Percentiles rank a stretch among this genome's conserved stretches.
These are phyloP conservation scores for Sedum album DNA, from an alignment of 164 flowering plant genomes.

Conservation along the genomic window DNA sequence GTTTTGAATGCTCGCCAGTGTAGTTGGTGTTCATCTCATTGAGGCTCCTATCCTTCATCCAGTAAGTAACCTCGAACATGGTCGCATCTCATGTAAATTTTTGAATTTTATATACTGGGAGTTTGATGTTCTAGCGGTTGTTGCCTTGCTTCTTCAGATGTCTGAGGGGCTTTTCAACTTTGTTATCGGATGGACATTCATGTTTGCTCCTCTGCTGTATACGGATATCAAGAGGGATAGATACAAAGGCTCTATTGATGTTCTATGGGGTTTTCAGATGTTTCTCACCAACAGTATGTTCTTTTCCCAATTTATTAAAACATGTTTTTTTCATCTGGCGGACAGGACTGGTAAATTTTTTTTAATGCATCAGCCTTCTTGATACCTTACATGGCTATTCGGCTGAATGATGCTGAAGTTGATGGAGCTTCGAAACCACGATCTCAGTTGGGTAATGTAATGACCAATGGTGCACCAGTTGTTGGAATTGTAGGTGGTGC, in stretches of 20 bases:
- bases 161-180: slow-evolving; percentile 92
- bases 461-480: slow-evolving; percentile 60
- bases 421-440: slow-evolving; percentile 24
- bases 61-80: slow-evolving; percentile 32
- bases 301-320: slow-evolving; percentile 3
- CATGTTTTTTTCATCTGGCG: neutral
- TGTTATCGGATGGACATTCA: slow-evolving; percentile 88
- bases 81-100: neutral
- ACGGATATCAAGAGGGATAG: slow-evolving; percentile 61
- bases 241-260: slow-evolving; percentile 69
- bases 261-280: slow-evolving; percentile 89
- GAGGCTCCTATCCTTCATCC: slow-evolving; percentile 89
- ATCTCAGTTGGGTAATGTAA: slow-evolving; percentile 48
- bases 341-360: neutral
- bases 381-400: slow-evolving; percentile 96
- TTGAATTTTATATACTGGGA: no score
- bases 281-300: slow-evolving; percentile 90
- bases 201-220: slow-evolving; percentile 92
- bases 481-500: slow-evolving; percentile 70
- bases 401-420: slow-evolving; percentile 47
- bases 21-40: slow-evolving; percentile 70
- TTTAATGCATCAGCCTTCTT: slow-evolving; percentile 51
- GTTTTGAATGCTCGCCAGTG: slow-evolving; percentile 44
- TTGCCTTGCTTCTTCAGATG: slow-evolving; percentile 32
- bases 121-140: no score